Conservation (phyloP, 768 basidiomycete genomes). For the Termitomyces sp. region DNA sequence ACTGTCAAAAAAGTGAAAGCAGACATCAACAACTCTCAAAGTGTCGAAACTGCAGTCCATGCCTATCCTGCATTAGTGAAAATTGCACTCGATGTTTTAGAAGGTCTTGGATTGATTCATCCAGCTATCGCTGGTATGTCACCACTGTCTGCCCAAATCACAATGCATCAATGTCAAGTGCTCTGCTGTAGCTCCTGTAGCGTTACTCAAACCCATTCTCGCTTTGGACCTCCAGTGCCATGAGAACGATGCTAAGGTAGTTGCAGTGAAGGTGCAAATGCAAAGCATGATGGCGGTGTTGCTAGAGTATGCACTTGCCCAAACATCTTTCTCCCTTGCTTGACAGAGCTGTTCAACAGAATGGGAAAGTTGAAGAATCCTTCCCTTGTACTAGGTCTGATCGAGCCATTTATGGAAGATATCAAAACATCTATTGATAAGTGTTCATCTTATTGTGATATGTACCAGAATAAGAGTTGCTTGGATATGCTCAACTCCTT, state of each 20-base stretch:
- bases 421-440: not conserved
- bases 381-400: not conserved
- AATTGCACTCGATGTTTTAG: not conserved
- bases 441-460: not conserved
- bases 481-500: not conserved
- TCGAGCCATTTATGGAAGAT: not conserved
- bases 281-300: conserved; percentile 1
- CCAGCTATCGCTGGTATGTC: not conserved
- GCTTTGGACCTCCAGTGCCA: not conserved
- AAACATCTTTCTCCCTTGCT: not conserved
- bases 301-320: not conserved
- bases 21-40: not conserved
- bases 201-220: not conserved
- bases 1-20: not conserved
- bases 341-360: not conserved
- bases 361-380: not conserved
- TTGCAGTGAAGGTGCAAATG: conserved; percentile 1
- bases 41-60: not conserved
- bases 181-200: not conserved
- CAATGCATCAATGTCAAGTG: not conserved
- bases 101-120: not conserved
- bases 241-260: not conserved
- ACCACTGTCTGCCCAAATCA: not conserved
- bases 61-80: not conserved
- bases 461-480: not conserved